Evolutionary conservation across 2,329 filamentous ascomycete species (phyloP).

Genomic region (Ophiostoma perfectum): DNA sequence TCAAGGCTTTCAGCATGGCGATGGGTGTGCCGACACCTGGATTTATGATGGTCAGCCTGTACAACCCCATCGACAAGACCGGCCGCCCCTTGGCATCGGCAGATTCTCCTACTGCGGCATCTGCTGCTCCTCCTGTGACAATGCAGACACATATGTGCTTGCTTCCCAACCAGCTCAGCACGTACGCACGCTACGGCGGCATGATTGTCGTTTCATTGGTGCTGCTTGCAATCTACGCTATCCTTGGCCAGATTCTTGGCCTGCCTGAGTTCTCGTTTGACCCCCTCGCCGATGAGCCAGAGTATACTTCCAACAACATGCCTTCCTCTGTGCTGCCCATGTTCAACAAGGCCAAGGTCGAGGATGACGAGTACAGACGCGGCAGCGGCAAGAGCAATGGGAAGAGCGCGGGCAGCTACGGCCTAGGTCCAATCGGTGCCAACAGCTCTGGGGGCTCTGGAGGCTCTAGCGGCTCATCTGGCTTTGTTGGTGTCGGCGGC

Average conservation of each 20-base stretch:
- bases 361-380: conserved; percentile 39
- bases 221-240: conserved; percentile 48
- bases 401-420: not conserved
- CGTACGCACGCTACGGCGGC: conserved; percentile 71
- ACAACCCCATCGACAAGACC: conserved; percentile 73
- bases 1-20: conserved; percentile 91
- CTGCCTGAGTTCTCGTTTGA: conserved; percentile 52
- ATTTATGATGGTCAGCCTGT: conserved; percentile 82
- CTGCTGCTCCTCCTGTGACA: not conserved
- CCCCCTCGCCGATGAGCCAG: conserved; percentile 27
- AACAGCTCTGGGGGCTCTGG: not conserved
- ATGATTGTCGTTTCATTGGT: conserved; percentile 52
- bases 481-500: conserved; percentile 30
- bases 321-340: conserved; percentile 37
- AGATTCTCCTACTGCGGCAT: conserved; percentile 26
- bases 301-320: conserved; percentile 15
- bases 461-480: conserved; percentile 32
- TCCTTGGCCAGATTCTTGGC: conserved; percentile 52
- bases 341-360: conserved; percentile 53
- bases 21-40: conserved; percentile 90
- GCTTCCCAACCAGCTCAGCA: conserved; percentile 78
- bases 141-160: conserved; percentile 87
- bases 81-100: conserved; percentile 45
- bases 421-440: too few species aligned
- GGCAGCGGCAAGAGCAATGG: conserved; percentile 17